Percentiles rank a stretch among this genome's conserved stretches.
Conservation (phyloP, 2,329 filamentous ascomycete species). For the Ceratocystis destructans region DNA sequence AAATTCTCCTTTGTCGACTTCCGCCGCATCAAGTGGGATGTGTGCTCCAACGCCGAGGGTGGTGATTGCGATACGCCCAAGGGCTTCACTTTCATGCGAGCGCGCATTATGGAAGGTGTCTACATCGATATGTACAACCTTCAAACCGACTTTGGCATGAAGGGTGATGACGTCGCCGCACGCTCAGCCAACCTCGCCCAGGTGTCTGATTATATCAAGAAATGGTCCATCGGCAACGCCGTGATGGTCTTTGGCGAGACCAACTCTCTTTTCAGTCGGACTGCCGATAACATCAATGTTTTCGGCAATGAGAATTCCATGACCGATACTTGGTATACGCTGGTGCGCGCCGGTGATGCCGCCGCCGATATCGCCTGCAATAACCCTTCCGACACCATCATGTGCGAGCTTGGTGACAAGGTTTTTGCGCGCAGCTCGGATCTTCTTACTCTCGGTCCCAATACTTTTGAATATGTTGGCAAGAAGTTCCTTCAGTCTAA, state of each 20-base stretch:
- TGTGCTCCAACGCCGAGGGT: conserved; percentile 41
- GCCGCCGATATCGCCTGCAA: conserved; percentile 35
- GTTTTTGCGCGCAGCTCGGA: conserved; percentile 43
- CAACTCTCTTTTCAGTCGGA: conserved; percentile 49
- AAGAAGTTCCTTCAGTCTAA: conserved; percentile 42
- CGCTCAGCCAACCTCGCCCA: conserved; percentile 47
- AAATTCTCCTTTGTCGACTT: conserved; percentile 45
- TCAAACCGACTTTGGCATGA: conserved; percentile 50
- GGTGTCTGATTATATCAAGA: conserved; percentile 42
- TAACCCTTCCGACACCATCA: conserved; percentile 40
- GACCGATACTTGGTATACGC: conserved; percentile 46
- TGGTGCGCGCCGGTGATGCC: conserved; percentile 36
- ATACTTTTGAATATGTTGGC: conserved; percentile 41
- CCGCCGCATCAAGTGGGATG: conserved; percentile 43
- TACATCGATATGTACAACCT: conserved; percentile 53
- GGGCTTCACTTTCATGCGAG: conserved; percentile 54
- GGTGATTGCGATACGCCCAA: conserved; percentile 54
- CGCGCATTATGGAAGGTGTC: conserved; percentile 32
- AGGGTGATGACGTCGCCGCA: conserved; percentile 38
- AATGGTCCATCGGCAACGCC: conserved; percentile 43
- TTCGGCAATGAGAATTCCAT: conserved; percentile 40
- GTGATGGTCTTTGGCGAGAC: conserved; percentile 53
- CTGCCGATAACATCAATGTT: conserved; percentile 39
- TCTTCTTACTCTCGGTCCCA: conserved; percentile 35
- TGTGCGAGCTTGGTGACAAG: conserved; percentile 56